These are phyloP conservation scores for Solanum pimpinellifolium DNA, from an alignment of 257 asterid genomes.

Conservation along the genomic window DNA sequence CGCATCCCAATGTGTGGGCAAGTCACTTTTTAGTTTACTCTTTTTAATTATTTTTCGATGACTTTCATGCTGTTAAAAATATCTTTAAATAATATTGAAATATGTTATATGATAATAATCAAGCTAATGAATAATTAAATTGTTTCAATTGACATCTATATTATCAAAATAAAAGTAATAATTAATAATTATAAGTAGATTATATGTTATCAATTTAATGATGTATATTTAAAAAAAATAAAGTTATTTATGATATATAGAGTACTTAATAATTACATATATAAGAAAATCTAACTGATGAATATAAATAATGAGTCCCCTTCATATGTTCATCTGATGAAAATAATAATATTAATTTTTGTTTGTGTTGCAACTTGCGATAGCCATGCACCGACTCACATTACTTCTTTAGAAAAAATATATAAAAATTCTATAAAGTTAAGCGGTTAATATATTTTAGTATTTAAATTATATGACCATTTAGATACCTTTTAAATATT, in stretches of 20 bases:
- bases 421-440: too few relatives aligned
- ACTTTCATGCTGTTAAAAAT: background rate
- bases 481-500: too few relatives aligned
- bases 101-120: too few relatives aligned
- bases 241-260: background rate
- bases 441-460: fast-evolving
- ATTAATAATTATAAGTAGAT: background rate
- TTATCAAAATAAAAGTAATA: too few relatives aligned
- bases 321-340: background rate
- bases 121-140: too few relatives aligned
- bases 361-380: background rate
- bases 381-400: background rate
- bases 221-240: background rate
- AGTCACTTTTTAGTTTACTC: background rate
- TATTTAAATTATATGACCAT: too few relatives aligned
- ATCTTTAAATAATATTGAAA: too few relatives aligned
- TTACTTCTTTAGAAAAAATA: too few relatives aligned
- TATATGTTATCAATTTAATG: background rate
- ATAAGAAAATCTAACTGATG: too few relatives aligned
- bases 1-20: background rate
- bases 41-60: background rate
- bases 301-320: background rate
- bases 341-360: too few relatives aligned
- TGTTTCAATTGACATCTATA: too few relatives aligned
- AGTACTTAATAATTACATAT: background rate